These are phyloP conservation scores for Diddensiella santjacobensis DNA, from an alignment of 805 yeast species.

Conservation along the genomic window DNA sequence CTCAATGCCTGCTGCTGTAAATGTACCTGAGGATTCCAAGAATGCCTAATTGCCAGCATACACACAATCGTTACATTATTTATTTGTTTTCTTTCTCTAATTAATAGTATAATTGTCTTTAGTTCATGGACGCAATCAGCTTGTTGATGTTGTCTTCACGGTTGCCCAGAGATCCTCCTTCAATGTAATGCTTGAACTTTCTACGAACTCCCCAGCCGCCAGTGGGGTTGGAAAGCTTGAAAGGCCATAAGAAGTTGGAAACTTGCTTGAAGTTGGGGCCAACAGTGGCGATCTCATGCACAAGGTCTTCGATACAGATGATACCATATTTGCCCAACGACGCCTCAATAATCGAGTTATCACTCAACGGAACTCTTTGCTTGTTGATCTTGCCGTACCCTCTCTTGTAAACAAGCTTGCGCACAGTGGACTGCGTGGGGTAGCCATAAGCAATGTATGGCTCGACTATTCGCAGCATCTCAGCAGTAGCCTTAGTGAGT, in stretches of 20 bases:
- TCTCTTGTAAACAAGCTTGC: conserved; percentile 76
- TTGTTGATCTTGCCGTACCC: conserved; percentile 79
- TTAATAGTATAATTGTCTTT: conserved; percentile 21
- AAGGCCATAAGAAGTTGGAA: conserved; percentile 82
- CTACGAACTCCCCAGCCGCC: conserved; percentile 80
- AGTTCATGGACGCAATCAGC: conserved; percentile 69
- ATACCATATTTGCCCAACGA: conserved; percentile 71
- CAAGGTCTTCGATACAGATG: conserved; percentile 69
- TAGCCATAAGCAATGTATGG: conserved; percentile 81
- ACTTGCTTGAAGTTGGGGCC: conserved; percentile 86
- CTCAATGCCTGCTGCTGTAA: not conserved
- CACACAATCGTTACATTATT: not conserved
- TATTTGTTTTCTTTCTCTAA: not conserved
- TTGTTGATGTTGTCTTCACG: conserved; percentile 75
- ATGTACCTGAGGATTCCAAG: not conserved
- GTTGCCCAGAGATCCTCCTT: conserved; percentile 84
- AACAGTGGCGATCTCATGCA: conserved; percentile 78
- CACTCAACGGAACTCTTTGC: conserved; percentile 70
- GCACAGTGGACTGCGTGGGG: conserved; percentile 70
- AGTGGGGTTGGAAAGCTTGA: conserved; percentile 75
- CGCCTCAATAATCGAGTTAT: conserved; percentile 68
- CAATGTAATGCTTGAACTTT: conserved; percentile 80
- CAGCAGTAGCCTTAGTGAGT: conserved; percentile 75
- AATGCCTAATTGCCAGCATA: not conserved
- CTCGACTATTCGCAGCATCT: conserved; percentile 72